phyloP scores from a whole-genome alignment of 2,329 filamentous ascomycete species.

The Helotiales sp. region DNA sequence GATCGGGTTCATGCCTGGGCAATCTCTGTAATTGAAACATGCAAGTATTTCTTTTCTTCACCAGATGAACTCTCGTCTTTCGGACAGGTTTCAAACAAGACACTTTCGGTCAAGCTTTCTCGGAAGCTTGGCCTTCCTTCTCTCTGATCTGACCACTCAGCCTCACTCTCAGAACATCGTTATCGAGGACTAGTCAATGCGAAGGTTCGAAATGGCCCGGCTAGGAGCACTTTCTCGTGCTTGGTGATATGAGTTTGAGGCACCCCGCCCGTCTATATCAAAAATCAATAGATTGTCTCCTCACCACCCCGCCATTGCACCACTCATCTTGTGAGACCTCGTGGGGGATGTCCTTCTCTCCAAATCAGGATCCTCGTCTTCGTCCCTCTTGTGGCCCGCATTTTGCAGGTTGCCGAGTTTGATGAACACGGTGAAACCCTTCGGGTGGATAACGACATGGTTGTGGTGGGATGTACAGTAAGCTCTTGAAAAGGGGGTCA shows the following conservation, averaged over 20 bases:
- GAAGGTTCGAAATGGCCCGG: too few relatives aligned
- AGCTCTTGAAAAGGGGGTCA: neutral
- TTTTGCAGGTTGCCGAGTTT: neutral
- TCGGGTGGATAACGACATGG: neutral
- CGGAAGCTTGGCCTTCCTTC: neutral
- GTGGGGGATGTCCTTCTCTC: neutral
- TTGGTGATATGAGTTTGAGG: neutral
- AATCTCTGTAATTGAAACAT: neutral
- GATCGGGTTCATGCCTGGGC: neutral
- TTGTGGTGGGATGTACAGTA: neutral
- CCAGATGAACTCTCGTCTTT: neutral
- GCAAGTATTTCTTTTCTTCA: conserved; percentile 3
- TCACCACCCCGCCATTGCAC: neutral
- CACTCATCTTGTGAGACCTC: neutral
- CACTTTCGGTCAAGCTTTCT: neutral
- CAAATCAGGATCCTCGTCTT: neutral
- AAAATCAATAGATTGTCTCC: neutral
- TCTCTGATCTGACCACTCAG: too few relatives aligned
- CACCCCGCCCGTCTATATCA: neutral
- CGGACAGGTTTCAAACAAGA: neutral
- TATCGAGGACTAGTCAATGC: too few relatives aligned
- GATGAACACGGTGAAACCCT: neutral
- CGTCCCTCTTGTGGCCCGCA: neutral
- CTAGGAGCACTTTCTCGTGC: too few relatives aligned
- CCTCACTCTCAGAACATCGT: neutral